Base-by-base conservation (phyloP, 768 basidiomycete species). In the Tulasnella sp. region DNA sequence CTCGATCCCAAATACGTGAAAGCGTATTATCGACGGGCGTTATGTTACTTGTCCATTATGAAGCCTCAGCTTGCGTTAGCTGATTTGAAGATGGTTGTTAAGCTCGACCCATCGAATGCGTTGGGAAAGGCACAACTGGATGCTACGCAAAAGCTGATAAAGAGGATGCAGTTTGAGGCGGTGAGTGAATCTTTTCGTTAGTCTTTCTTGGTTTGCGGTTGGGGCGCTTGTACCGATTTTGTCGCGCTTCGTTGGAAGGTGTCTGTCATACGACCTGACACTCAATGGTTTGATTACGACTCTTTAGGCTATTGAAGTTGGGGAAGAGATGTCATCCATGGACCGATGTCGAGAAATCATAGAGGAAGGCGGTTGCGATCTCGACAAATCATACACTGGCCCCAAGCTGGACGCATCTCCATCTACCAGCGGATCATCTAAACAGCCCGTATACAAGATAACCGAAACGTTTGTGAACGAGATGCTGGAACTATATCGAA, bases 401-500 rank as follows among this genome's bases (percentile, higher is more conserved):
- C 94, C 96, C 1, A 74, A 74, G 52, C 77, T 97, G 12, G 65
- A 72, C n/a, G 65, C 51, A 23, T 53, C 70, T 12, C 35, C 50
- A 6, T 35, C 52, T 8, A 68, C 72, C 39, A 75, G 79, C 52
- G 77, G 80, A 61, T 66, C 55, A 63, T 49, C 65, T 65, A 50
- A 65, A 58, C 83, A 80, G 49, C 81, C 82, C 70, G 48, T 65
- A 27, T 90, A 79, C 69, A 72, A 68, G 48, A 86, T 93, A 61
- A 86, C 82, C 23, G 68, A 77, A 35, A 77, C 83, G 52, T 99
- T 97, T 68, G 74, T 99, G 60, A 75, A 77, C 61, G 76, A 72
- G 36, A 92, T 98, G 91, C 81, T 96, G 48, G 73, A 82, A 61
- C 88, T 82, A 82, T 98, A 96, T 72, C 93, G 92, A 73, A 78